These are phyloP conservation scores for Colletotrichum sp. DNA, from an alignment of 2,329 filamentous ascomycete genomes.

Conservation along the genomic window DNA sequence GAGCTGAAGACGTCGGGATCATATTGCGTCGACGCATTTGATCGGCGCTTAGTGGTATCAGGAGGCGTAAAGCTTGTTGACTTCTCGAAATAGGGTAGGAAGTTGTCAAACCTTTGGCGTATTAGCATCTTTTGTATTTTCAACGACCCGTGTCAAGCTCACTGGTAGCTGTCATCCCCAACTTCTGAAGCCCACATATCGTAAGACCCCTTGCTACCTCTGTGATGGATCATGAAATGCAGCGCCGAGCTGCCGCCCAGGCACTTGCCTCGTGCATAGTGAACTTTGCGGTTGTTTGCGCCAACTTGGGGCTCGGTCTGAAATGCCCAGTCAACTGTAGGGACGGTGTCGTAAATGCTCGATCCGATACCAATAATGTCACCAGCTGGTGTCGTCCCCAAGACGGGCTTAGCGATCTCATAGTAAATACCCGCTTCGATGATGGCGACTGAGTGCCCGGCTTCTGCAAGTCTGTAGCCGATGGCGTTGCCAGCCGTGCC, in stretches of 20 bases:
- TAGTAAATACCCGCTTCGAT: conserved; percentile 42
- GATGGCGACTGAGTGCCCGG: conserved; percentile 35
- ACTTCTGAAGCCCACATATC: conserved; percentile 35
- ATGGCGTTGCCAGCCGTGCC: conserved; percentile 42
- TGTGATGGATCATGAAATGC: conserved; percentile 33
- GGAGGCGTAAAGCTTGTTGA: conserved; percentile 35
- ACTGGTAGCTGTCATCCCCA: conserved; percentile 32
- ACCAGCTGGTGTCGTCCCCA: conserved; percentile 25
- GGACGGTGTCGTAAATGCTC: conserved; percentile 15
- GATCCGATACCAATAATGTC: neutral
- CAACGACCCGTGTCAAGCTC: neutral
- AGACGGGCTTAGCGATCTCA: conserved; percentile 32
- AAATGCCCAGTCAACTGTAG: conserved; percentile 34
- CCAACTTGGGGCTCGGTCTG: conserved; percentile 29
- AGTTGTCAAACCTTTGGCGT: conserved; percentile 19
- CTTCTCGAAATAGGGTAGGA: conserved; percentile 36
- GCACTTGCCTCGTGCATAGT: conserved; percentile 41
- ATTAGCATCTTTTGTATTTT: neutral
- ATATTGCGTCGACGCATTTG: conserved; percentile 26
- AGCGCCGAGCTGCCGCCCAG: conserved; percentile 33
- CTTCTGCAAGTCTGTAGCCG: conserved; percentile 35
- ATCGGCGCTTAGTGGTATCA: neutral
- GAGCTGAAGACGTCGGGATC: conserved; percentile 27
- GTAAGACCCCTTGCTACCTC: conserved; percentile 26
- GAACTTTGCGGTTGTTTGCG: conserved; percentile 29